A percentile compares a stretch with the other conserved stretches of the same genome.
Evolutionary conservation across 441 rosid species (phyloP).

Genomic region (Syzygium syzygioides): DNA sequence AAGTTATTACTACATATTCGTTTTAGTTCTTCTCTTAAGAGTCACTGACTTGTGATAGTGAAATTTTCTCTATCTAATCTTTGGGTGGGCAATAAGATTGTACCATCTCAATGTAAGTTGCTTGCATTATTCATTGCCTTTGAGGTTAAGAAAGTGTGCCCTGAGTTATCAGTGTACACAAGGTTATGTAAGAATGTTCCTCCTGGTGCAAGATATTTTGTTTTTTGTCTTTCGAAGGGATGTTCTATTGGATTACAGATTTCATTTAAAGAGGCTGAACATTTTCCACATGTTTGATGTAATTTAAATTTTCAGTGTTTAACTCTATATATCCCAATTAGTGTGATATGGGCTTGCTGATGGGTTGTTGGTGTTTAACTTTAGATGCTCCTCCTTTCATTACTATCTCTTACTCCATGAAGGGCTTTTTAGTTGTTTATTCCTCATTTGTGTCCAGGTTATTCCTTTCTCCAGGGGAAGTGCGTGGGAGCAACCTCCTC

Average conservation of each 20-base stretch:
- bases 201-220: neutral
- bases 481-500: constrained; percentile 88
- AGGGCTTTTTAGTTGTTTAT: neutral
- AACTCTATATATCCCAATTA: neutral
- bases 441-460: constrained; percentile 37
- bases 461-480: constrained; percentile 69
- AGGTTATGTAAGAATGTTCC: neutral
- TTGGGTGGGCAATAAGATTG: neutral
- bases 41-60: neutral
- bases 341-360: neutral
- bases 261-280: neutral
- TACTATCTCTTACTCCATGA: neutral
- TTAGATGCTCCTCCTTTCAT: neutral
- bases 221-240: neutral
- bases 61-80: neutral
- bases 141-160: neutral
- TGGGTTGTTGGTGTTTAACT: neutral
- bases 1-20: neutral
- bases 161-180: neutral
- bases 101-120: neutral
- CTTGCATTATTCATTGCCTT: neutral
- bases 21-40: neutral
- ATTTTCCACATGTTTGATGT: neutral
- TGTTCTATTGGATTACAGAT: neutral
- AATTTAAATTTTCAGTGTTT: neutral